phyloP scores from a whole-genome alignment of 73 alveolate species.

The Diophrys sp. region DNA sequence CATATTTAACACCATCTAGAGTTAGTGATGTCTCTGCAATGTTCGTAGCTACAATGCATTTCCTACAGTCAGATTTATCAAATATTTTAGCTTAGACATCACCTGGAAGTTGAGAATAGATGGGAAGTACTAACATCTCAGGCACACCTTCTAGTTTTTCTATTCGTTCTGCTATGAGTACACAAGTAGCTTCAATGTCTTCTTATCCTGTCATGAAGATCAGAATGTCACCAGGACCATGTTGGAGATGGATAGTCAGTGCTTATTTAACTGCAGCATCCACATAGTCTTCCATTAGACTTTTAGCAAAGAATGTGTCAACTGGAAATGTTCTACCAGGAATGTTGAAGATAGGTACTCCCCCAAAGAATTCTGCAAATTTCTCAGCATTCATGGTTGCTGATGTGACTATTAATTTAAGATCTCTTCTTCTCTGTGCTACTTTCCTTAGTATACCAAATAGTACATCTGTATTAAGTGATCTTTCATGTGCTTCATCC shows the following conservation, averaged over 20 bases:
- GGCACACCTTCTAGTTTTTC: constrained; percentile 93
- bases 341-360: constrained; percentile 96
- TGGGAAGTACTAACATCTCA: constrained; percentile 97
- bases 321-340: constrained; percentile 99
- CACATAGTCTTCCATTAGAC: constrained; percentile 98
- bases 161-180: constrained; percentile 87
- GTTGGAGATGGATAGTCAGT: constrained; percentile 94
- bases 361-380: constrained; percentile 98
- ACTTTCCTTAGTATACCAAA: constrained; percentile 98
- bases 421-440: constrained; percentile 92
- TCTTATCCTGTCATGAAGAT: constrained; percentile 99
- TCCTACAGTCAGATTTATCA: constrained; percentile 94
- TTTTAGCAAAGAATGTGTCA: constrained; percentile 82
- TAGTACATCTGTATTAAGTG: constrained; percentile 99
- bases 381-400: constrained; percentile 99
- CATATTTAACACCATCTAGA: constrained; percentile 99
- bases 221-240: constrained; percentile 93
- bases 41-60: constrained; percentile 99
- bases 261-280: constrained; percentile 99
- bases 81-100: constrained; percentile 99
- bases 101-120: constrained; percentile 98
- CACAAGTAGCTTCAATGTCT: constrained; percentile 98
- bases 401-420: constrained; percentile 97
- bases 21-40: constrained; percentile 99
- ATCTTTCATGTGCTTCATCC: constrained; percentile 99